These are phyloP conservation scores for Mycosphaerella sp. DNA, from an alignment of 2,329 filamentous ascomycete genomes.

Conservation along the genomic window DNA sequence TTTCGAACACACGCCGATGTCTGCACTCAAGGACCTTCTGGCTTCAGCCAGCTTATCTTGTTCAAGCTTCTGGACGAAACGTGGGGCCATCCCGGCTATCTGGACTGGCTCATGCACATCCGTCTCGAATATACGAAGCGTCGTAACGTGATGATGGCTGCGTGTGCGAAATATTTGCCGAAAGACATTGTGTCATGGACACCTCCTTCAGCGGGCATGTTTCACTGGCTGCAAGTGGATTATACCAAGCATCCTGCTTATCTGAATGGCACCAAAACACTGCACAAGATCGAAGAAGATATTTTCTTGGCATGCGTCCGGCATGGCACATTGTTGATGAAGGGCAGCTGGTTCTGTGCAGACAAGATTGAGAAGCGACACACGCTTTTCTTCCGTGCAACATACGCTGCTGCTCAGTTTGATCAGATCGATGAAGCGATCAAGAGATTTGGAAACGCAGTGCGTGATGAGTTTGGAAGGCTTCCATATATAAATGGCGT, in stretches of 20 bases:
- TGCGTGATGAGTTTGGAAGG: slow-evolving; percentile 54
- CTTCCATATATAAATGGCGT: slow-evolving; percentile 1
- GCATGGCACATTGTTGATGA: slow-evolving; percentile 70
- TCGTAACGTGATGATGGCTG: slow-evolving; percentile 67
- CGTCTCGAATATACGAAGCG: slow-evolving; percentile 73
- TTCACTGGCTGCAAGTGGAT: slow-evolving; percentile 72
- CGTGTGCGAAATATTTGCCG: slow-evolving; percentile 74
- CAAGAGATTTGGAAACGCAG: slow-evolving; percentile 63
- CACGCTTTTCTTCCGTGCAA: slow-evolving; percentile 81
- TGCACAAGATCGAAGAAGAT: slow-evolving; percentile 69
- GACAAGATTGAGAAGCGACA: slow-evolving; percentile 53
- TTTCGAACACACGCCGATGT: slow-evolving; percentile 78
- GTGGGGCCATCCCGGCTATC: slow-evolving; percentile 87
- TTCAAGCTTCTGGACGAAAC: slow-evolving; percentile 87
- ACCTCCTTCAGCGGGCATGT: slow-evolving; percentile 85
- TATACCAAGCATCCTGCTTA: slow-evolving; percentile 59
- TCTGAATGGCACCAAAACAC: slow-evolving; percentile 38
- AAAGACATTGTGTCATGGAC: slow-evolving; percentile 69
- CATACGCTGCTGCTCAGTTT: slow-evolving; percentile 69
- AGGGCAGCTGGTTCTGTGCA: slow-evolving; percentile 87
- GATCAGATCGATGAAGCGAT: slow-evolving; percentile 48
- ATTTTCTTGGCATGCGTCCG: slow-evolving; percentile 74
- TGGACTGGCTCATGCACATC: slow-evolving; percentile 82
- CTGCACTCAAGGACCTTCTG: slow-evolving; percentile 76
- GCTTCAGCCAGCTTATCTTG: slow-evolving; percentile 74